Base-by-base conservation (phyloP, 2,329 filamentous ascomycete species). In the Fusarium protoensiforme region DNA sequence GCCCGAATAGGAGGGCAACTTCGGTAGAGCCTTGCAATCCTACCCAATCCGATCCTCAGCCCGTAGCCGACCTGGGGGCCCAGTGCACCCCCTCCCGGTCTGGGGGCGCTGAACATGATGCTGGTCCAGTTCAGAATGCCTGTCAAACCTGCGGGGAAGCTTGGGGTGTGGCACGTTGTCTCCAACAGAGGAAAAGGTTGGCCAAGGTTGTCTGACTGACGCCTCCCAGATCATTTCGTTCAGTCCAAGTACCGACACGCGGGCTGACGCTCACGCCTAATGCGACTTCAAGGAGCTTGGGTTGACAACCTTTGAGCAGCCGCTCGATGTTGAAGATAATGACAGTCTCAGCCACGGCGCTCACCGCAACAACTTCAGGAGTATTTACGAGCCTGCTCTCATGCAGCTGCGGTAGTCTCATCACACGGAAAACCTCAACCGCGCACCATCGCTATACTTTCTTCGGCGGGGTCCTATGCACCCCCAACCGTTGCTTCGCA, bases 131-230 rank as follows among this genome's bases (percentile, higher is more conserved):
- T 67, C 38, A 36, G 67, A 58, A 69, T 61, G 65, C 60, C 61
- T 75, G 74, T 64, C 73, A 73, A 53, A 65, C 65, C 64, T 78
- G 76, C 75, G 75, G 76, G 75, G 76, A 75, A 77, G 58, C 68
- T 64, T 53, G 54, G 59, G 67, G 75, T 76, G 74, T 77, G 75
- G 58, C 71, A 75, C 75, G 67, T 74, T 70, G 58, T 61, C 61
- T 73, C 72, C 46, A 38, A 60, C 51, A 59, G 62, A 59, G 46
- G 56, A 36, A 64, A 75, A 61, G 38, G 39, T 29, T 61, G 53
- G 62, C 51, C 61, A 65, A 69, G 65, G 65, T 72, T 74, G 59
- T 59, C 65, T 53, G 59, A 74, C 69, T 59, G 71, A 74, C 31
- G 38, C 68, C 64, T 72, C 58, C 64, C 71, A 68, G 71, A 58